Base-by-base conservation (phyloP, 805 yeast species). In the Cephaloascus albidus region DNA sequence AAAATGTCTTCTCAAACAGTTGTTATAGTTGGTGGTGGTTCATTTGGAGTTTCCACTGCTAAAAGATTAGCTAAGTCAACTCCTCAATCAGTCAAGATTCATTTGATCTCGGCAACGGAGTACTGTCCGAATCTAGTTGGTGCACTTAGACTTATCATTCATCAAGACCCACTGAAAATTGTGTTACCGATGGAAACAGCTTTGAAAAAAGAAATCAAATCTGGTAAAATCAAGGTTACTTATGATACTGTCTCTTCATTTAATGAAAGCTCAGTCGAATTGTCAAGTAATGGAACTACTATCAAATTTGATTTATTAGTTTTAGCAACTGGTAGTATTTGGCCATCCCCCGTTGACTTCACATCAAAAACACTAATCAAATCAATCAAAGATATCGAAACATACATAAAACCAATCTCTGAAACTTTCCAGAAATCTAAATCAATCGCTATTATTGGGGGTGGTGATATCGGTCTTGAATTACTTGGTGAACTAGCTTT, bases 381-480 rank as follows among this genome's bases (percentile, higher is more conserved):
- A 12, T 18, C 30, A 12, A n/a, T 36, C 3, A 43, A 48, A 30
- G 40, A 40, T 18, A 40, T 45, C 27, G 32, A 41, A 10, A 35
- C 19, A 1, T 48, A 54, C 36, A 44, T 48, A 20, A 39, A 39
- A 10, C 27, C 36, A 5, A 43, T 45, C 20, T 40, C 38, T 16
- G 43, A 45, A 3, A 36, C 40, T 33, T 37, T 57, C 10, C 43
- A 42, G n/a, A 34, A 37, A 3, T 57, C 61, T 1, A 48, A 52
- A 18, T 40, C 51, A 20, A 49, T 58, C n/a, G 55, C 50, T 3
- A 38, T 60, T 18, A 43, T 58, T 15, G 66, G 66, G 31, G 65
- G 61, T 17, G 66, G 65, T 2, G 48, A 51, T 38, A 48, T 46
- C 18, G 61, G 55, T 23, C 44, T 43, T 17, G 66, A 61, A 40